These are phyloP conservation scores for Paraglomus brasilianum DNA, from an alignment of 192 early-diverging fungal species.

Conservation along the genomic window DNA sequence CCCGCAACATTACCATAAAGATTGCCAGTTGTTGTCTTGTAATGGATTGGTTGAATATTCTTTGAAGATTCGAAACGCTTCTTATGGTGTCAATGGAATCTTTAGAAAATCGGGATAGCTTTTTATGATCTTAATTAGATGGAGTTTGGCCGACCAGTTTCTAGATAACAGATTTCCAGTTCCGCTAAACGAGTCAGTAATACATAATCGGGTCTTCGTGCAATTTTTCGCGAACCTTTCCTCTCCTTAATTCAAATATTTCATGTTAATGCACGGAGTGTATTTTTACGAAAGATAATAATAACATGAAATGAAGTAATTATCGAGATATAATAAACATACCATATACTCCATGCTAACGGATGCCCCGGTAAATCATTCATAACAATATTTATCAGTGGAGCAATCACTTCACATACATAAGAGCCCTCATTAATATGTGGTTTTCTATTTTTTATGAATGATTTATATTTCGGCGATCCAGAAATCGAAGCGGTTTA, in stretches of 20 bases:
- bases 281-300: no score
- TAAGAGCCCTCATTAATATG: constrained; percentile 3
- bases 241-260: constrained; percentile 16
- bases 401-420: constrained; percentile 20
- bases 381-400: constrained; percentile 24
- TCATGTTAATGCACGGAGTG: constrained; percentile 26
- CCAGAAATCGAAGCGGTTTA: constrained; percentile 3
- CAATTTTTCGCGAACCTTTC: constrained; percentile 24
- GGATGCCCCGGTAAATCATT: constrained; percentile 14
- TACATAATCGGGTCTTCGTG: constrained; percentile 13
- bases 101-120: constrained; percentile 17
- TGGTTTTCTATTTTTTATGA: constrained; percentile 11
- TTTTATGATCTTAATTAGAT: constrained; percentile 28
- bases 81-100: constrained; percentile 28
- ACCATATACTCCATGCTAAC: constrained; percentile 15
- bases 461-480: constrained; percentile 18
- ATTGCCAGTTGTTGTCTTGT: constrained; percentile 15
- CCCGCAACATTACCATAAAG: constrained; percentile 24
- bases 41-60: constrained; percentile 18
- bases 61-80: constrained; percentile 12
- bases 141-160: constrained; percentile 13
- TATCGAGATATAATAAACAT: constrained; percentile 8
- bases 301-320: constrained; percentile 13
- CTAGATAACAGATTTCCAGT: constrained; percentile 19
- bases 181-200: constrained; percentile 1